These are phyloP conservation scores for Thalassiosira hispida DNA, from an alignment of 352 stramenopile species.

Conservation along the genomic window DNA sequence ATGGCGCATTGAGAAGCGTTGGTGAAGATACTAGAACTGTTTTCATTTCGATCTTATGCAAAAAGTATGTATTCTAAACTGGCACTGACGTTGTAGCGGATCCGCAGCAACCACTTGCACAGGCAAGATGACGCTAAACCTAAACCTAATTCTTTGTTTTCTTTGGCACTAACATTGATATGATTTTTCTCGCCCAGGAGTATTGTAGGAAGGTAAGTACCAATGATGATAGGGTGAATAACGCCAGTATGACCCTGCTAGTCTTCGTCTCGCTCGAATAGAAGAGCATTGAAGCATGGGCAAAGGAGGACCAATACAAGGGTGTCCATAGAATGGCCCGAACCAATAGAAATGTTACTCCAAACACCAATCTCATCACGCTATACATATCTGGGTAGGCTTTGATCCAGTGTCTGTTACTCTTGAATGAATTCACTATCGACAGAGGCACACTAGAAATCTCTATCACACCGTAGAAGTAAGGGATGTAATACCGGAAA, in stretches of 20 bases:
- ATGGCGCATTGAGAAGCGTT: constrained; percentile 96
- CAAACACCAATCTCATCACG: constrained; percentile 56
- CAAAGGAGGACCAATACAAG: constrained; percentile 41
- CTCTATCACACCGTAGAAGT: constrained; percentile 64
- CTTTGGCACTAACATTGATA: constrained; percentile 21
- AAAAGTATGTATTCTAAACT: constrained; percentile 6
- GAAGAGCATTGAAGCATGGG: constrained; percentile 34
- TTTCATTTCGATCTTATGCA: constrained; percentile 83
- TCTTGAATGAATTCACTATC: constrained; percentile 67
- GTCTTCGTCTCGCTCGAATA: constrained; percentile 13
- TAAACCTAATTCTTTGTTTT: constrained; percentile 11
- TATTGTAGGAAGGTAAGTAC: constrained; percentile 50
- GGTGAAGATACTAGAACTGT: no score
- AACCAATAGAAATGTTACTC: constrained; percentile 56
- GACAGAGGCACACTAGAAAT: constrained; percentile 55
- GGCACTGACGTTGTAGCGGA: no score
- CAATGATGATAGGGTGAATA: constrained; percentile 29
- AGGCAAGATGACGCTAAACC: no score
- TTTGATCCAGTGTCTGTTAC: constrained; percentile 50
- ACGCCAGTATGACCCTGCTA: constrained; percentile 27
- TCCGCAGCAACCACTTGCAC: no score
- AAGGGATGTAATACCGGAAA: constrained; percentile 57
- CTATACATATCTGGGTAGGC: constrained; percentile 52
- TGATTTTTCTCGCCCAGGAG: constrained; percentile 52
- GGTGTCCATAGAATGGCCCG: constrained; percentile 54